phyloP scores from a whole-genome alignment of 371 early-diverging fungal genomes.

The Blyttiomyces sp. region DNA sequence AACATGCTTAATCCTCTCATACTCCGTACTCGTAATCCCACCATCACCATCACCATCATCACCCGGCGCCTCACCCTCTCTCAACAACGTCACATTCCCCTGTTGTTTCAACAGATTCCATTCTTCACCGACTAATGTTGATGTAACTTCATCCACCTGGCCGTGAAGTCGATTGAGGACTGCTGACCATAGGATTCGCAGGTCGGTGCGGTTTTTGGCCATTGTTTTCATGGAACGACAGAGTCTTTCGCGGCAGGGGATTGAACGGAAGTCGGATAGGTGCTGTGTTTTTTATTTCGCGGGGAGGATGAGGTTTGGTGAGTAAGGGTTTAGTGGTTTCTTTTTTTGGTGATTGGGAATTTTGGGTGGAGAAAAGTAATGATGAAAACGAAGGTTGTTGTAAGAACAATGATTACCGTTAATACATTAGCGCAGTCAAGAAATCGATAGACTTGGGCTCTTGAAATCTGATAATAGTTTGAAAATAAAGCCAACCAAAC shows the following conservation, averaged over 20 bases:
- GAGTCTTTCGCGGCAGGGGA: slow-evolving; percentile 39
- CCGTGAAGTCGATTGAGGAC: slow-evolving; percentile 23
- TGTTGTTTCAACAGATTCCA: too few species aligned
- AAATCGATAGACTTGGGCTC: slow-evolving; percentile 47
- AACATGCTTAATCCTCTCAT: too few species aligned
- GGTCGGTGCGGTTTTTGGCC: slow-evolving; percentile 29
- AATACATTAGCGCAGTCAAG: slow-evolving; percentile 40
- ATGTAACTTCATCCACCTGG: slow-evolving; percentile 31
- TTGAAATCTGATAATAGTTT: slow-evolving; percentile 24
- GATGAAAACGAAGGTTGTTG: background rate
- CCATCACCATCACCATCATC: too few species aligned
- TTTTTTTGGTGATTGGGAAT: too few species aligned
- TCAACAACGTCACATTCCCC: too few species aligned
- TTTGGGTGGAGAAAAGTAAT: background rate
- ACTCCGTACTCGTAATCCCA: too few species aligned
- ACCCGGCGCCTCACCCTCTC: too few species aligned
- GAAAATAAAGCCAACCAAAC: too few species aligned
- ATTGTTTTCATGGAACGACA: slow-evolving; percentile 39
- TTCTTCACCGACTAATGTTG: too few species aligned
- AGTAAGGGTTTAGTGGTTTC: too few species aligned
- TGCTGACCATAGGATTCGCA: slow-evolving; percentile 33
- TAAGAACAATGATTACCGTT: slow-evolving; percentile 27
- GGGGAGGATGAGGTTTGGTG: too few species aligned
- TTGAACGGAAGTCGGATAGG: slow-evolving; percentile 27
- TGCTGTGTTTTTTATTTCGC: too few species aligned